Conservation (phyloP, 495 filamentous ascomycete species). For the Astrothelium subdiscretum region DNA sequence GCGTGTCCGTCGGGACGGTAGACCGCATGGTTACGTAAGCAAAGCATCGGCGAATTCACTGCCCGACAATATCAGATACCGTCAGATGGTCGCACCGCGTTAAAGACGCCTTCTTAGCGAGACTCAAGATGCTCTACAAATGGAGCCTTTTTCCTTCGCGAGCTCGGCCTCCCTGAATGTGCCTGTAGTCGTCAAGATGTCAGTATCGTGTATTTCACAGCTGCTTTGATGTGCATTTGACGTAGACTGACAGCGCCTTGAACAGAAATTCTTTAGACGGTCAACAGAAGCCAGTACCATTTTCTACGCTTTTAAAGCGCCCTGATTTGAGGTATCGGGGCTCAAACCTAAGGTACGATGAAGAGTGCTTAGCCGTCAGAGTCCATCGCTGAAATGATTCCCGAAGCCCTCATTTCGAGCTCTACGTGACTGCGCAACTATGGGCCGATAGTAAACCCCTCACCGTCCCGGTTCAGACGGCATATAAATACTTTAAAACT, state of each 20-base stretch:
- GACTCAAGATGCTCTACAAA: conserved; percentile 22
- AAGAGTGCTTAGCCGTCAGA: conserved; percentile 1
- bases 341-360: conserved; percentile 51
- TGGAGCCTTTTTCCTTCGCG: conserved; percentile 94
- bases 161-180: conserved; percentile 68
- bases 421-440: conserved; percentile 83
- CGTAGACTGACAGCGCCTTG: conserved; percentile 9
- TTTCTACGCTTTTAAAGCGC: conserved; percentile 62
- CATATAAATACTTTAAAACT: conserved; percentile 77
- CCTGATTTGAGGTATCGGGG: conserved; percentile 76
- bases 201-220: conserved; percentile 2
- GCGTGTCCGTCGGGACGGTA: too few relatives aligned
- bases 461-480: conserved; percentile 81
- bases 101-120: not conserved
- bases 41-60: not conserved
- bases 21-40: not conserved
- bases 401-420: conserved; percentile 53
- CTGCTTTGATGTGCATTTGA: too few relatives aligned
- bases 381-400: conserved; percentile 1
- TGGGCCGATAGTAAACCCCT: conserved; percentile 95
- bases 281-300: conserved; percentile 63
- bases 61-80: not conserved
- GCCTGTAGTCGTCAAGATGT: conserved; percentile 74
- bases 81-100: not conserved
- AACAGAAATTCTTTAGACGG: conserved; percentile 76